A percentile compares a stretch with the other conserved stretches of the same genome.
Conservation (phyloP, 768 basidiomycete species). For the Brasilioporus rufonigricans region DNA sequence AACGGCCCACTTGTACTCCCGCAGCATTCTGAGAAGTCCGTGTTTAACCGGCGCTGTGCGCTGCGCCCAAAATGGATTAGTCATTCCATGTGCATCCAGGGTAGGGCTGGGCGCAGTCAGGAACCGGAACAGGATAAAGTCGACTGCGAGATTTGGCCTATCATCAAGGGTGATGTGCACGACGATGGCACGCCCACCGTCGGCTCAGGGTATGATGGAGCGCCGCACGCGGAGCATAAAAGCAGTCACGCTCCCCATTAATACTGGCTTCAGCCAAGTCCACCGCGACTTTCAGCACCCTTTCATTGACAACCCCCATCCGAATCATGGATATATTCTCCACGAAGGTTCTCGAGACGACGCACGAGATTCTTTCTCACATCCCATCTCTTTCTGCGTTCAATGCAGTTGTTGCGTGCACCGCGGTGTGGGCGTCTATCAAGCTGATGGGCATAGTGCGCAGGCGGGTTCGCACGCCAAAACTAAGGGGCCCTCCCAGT, state of each 20-base stretch:
- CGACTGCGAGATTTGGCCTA: too few relatives aligned
- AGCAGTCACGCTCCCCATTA: not conserved
- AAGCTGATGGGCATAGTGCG: conserved; percentile 7
- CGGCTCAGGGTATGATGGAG: too few relatives aligned
- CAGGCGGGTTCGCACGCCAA: conserved; percentile 12
- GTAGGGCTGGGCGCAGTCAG: too few relatives aligned
- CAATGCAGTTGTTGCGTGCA: not conserved
- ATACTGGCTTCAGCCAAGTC: not conserved
- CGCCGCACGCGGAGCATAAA: too few relatives aligned
- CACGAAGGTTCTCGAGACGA: not conserved
- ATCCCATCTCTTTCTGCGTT: not conserved
- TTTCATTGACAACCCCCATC: not conserved
- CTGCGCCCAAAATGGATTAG: too few relatives aligned
- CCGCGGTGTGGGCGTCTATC: conserved; percentile 5
- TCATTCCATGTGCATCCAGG: too few relatives aligned
- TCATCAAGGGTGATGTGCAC: too few relatives aligned
- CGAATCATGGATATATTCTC: not conserved
- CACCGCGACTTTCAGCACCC: not conserved
- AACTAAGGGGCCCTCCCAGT: conserved; percentile 18
- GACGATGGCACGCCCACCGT: too few relatives aligned
- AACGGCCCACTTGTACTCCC: too few relatives aligned
- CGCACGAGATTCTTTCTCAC: not conserved
- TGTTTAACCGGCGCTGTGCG: too few relatives aligned
- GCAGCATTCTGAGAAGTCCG: too few relatives aligned
- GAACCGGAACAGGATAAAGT: too few relatives aligned